phyloP scores from a whole-genome alignment of 768 basidiomycete species.

The Tremella mesenterica region DNA sequence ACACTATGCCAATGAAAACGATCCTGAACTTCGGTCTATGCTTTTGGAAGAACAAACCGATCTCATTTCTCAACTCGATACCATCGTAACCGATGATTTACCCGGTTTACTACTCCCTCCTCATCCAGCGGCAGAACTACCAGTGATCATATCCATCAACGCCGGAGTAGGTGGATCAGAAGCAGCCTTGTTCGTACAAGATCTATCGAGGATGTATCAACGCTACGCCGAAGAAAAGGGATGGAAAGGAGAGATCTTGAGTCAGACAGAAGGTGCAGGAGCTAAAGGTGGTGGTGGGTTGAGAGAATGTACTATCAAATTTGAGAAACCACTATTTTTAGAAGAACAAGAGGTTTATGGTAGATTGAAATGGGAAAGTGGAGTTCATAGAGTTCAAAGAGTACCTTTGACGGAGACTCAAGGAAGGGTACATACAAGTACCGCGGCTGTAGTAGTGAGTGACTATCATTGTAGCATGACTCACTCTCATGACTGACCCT shows the following conservation, averaged over 20 bases:
- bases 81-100: constrained; percentile 45
- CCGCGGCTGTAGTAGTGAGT: constrained; percentile 73
- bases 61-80: constrained; percentile 46
- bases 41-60: constrained; percentile 59
- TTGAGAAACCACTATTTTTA: constrained; percentile 51
- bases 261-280: constrained; percentile 21
- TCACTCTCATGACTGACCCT: background rate
- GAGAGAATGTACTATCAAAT: constrained; percentile 43
- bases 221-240: constrained; percentile 53
- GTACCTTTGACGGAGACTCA: constrained; percentile 83
- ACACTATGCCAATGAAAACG: constrained; percentile 51
- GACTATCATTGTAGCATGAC: background rate
- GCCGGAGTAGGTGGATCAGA: constrained; percentile 89
- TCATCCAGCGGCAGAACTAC: constrained; percentile 57
- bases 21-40: constrained; percentile 64
- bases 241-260: constrained; percentile 53
- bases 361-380: constrained; percentile 73
- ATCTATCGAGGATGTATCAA: constrained; percentile 73
- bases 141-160: constrained; percentile 81
- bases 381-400: constrained; percentile 90
- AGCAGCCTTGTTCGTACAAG: constrained; percentile 67
- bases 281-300: constrained; percentile 26
- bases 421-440: constrained; percentile 86
- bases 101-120: constrained; percentile 66
- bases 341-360: constrained; percentile 51